Percentiles rank a stretch among this genome's conserved stretches.
phyloP scores from a whole-genome alignment of 1,139 yeast species.

The Meyerozyma guilliermondii region DNA sequence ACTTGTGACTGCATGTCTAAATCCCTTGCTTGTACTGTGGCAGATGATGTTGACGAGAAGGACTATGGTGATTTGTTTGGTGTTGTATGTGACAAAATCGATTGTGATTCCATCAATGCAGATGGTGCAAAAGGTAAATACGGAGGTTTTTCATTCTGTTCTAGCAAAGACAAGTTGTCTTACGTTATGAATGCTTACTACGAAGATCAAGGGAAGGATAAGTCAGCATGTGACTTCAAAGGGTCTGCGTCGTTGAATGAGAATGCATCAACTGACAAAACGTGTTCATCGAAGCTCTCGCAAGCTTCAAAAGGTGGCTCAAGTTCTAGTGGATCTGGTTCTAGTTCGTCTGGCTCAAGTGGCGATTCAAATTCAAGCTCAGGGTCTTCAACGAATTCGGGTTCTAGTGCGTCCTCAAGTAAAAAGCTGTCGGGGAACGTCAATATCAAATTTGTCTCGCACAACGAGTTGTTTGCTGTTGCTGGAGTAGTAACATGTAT shows the following conservation, averaged over 20 bases:
- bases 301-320: conserved; percentile 16
- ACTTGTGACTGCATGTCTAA: conserved; percentile 38
- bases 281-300: conserved; percentile 27
- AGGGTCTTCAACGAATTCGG: conserved; percentile 20
- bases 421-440: conserved; percentile 18
- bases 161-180: conserved; percentile 40
- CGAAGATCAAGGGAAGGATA: conserved; percentile 20
- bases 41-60: conserved; percentile 32
- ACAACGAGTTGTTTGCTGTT: conserved; percentile 26
- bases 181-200: conserved; percentile 39
- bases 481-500: conserved; percentile 30
- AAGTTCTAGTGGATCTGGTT: conserved; percentile 13
- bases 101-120: conserved; percentile 33
- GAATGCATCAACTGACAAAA: conserved; percentile 22
- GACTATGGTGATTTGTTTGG: conserved; percentile 34
- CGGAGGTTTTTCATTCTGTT: conserved; percentile 44
- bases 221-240: conserved; percentile 35
- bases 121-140: conserved; percentile 35
- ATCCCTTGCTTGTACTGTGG: conserved; percentile 49
- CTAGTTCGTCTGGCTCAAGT: conserved; percentile 12
- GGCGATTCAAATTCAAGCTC: conserved; percentile 26
- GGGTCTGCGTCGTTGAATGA: conserved; percentile 36
- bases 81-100: conserved; percentile 28
- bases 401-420: conserved; percentile 19
- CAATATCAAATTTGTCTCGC: conserved; percentile 22